Conservation (phyloP, 208 protist species). For the Plasmodiophora brassicae region DNA sequence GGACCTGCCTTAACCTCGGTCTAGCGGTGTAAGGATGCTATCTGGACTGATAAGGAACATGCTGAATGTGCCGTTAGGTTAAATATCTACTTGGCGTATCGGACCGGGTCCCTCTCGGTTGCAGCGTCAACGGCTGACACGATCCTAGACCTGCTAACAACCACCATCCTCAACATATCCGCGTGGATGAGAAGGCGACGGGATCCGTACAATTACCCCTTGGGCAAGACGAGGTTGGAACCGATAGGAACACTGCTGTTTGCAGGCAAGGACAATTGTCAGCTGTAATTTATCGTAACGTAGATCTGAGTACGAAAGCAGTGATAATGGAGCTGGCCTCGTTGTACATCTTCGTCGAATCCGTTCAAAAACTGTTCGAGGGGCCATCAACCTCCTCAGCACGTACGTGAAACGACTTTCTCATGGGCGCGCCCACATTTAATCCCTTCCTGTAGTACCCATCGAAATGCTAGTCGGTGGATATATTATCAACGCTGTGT, state of each 20-base stretch:
- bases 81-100: background rate
- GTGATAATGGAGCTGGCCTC: conserved; percentile 8
- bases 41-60: too few species aligned
- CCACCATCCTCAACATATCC: background rate
- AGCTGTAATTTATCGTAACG: too few species aligned
- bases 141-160: background rate
- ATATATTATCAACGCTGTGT: background rate
- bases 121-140: conserved; percentile 9
- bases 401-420: background rate
- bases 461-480: background rate
- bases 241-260: conserved; percentile 4
- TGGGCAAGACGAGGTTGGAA: background rate
- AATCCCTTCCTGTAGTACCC: background rate
- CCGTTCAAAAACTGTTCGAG: background rate
- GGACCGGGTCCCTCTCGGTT: conserved; percentile 21
- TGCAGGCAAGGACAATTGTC: background rate
- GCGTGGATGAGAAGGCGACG: background rate
- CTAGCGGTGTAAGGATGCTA: background rate
- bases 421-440: background rate
- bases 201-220: conserved; percentile 13
- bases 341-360: conserved; percentile 28
- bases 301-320: too few species aligned
- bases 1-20: background rate
- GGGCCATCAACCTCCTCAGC: background rate
- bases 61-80: too few species aligned